Conservation (phyloP, 495 filamentous ascomycete genomes). For the Penicillium desertorum region DNA sequence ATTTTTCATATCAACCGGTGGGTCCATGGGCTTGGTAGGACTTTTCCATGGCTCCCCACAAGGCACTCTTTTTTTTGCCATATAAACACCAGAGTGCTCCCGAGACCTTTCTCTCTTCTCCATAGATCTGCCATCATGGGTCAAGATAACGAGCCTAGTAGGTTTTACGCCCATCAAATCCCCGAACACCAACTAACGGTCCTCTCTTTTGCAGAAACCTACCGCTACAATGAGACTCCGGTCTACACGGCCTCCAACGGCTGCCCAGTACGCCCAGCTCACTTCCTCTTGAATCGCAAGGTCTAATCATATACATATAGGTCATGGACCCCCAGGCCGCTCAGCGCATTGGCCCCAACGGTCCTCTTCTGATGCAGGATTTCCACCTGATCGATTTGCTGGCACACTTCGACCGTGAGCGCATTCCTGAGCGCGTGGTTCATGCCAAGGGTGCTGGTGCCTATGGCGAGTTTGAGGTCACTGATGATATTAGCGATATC, state of each 20-base stretch:
- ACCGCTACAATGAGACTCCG: slow-evolving; percentile 56
- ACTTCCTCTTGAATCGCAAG: neutral
- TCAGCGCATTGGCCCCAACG: slow-evolving; percentile 61
- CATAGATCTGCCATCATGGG: slow-evolving; percentile 17
- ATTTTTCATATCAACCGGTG: neutral
- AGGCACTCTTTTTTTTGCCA: neutral
- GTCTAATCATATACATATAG: slow-evolving; percentile 22
- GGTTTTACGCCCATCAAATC: neutral
- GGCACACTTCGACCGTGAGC: slow-evolving; percentile 67
- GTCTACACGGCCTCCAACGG: slow-evolving; percentile 64
- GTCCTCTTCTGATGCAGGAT: slow-evolving; percentile 61
- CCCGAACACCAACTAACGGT: neutral
- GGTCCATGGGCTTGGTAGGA: neutral
- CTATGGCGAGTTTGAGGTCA: slow-evolving; percentile 73
- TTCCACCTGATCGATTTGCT: slow-evolving; percentile 65
- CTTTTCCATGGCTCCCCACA: neutral
- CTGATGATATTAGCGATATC: slow-evolving; percentile 60
- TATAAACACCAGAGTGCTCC: neutral
- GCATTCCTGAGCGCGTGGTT: slow-evolving; percentile 71
- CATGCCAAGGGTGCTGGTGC: slow-evolving; percentile 81
- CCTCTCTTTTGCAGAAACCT: slow-evolving; percentile 35
- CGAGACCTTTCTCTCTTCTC: neutral
- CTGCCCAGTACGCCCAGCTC: slow-evolving; percentile 30
- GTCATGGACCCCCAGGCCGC: slow-evolving; percentile 58
- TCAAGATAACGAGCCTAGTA: slow-evolving; percentile 21